Evolutionary conservation across 352 stramenopile species (phyloP), one percentile per base, ranked within the genome.

Genomic region (Globisporangium emineosum): DNA sequence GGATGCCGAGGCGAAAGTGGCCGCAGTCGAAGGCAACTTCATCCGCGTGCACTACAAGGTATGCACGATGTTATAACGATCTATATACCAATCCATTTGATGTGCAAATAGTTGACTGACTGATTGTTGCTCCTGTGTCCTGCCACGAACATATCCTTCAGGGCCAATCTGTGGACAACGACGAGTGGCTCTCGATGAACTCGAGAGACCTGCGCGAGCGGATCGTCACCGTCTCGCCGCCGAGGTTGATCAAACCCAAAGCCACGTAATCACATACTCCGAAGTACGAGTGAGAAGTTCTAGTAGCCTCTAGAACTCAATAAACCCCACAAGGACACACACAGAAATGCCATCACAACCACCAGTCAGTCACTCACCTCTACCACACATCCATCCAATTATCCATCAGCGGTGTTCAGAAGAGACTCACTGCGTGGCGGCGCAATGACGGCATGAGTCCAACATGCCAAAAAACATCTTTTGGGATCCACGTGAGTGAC

Each of bases 41-140:
- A 80, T 93, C 59, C 83, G 86, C 17, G 68, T 94, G 8, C 86
- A 92, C 51, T 92, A 93, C 71, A 93, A 93, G 69, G 83, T 88
- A 67, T 45, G 42, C n/a, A n/a, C n/a, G n/a, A n/a, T n/a, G n/a
- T n/a, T n/a, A n/a, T n/a, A n/a, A n/a, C n/a, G n/a, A n/a, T n/a
- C n/a, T n/a, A n/a, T n/a, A n/a, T n/a, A n/a, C n/a, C n/a, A n/a
- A n/a, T 37, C 42, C 5, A 49, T 7, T 42, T 19, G 35, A 37
- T 60, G 32, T 37, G 15, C 12, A 6, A 37, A 51, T 13, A 32
- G 7, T 57, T 56, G 7, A 29, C 33, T 66, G 10, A 33, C 40
- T 50, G 1, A n/a, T n/a, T n/a, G 25, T 13, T 56, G n/a, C 21
- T 58, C 3, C 49, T 33, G 63, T 29, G 15, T 29, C 19, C 21